Percentiles rank a stretch among this genome's conserved stretches.
These are phyloP conservation scores for Neospermospora avenae DNA, from an alignment of 2,329 filamentous ascomycete species.

Conservation along the genomic window DNA sequence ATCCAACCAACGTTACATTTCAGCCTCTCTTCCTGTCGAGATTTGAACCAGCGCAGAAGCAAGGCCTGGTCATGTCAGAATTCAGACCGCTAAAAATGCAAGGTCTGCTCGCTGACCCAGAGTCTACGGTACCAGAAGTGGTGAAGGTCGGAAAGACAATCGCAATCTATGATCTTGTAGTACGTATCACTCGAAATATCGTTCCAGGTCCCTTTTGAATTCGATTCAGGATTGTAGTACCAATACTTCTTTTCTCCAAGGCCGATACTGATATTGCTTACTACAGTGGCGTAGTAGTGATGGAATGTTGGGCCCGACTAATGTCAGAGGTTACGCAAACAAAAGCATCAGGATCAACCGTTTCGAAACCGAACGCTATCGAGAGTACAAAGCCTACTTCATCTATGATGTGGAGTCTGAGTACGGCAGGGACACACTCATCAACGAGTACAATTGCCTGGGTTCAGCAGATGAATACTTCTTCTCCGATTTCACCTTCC, in stretches of 20 bases:
- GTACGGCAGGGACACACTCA: background rate
- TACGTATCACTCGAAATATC: background rate
- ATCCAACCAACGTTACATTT: too few relatives aligned
- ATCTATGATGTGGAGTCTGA: background rate
- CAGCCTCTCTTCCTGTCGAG: too few relatives aligned
- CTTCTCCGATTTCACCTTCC: conserved; percentile 3
- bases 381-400: background rate
- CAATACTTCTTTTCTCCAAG: background rate
- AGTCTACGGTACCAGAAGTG: background rate
- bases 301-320: background rate
- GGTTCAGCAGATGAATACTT: background rate
- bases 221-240: background rate
- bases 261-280: background rate
- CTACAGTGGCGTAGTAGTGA: background rate
- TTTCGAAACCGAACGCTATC: background rate
- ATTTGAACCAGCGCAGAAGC: too few relatives aligned
- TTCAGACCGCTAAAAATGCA: background rate
- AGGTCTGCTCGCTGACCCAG: background rate
- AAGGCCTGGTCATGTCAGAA: background rate
- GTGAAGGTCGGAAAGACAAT: background rate
- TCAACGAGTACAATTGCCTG: background rate
- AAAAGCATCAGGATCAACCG: background rate
- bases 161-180: background rate
- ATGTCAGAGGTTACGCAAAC: background rate
- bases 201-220: background rate